phyloP scores from a whole-genome alignment of 2,329 filamentous ascomycete genomes.

The Exophiala oligosperma region DNA sequence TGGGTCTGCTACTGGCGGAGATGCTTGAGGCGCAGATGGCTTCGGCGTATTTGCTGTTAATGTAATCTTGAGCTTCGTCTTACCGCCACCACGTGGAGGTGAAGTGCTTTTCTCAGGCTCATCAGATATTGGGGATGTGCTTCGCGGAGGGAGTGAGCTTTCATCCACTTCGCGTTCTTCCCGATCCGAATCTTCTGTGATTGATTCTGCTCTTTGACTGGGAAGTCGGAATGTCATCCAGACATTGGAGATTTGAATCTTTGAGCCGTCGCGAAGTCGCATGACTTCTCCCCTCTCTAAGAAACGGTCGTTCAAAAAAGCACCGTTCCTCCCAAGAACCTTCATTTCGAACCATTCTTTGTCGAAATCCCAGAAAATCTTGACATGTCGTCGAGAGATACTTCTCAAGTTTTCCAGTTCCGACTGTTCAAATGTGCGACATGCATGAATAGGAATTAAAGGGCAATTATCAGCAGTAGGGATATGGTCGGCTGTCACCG shows the following conservation, averaged over 20 bases:
- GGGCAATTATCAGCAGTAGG: constrained; percentile 29
- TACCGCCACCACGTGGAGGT: constrained; percentile 10
- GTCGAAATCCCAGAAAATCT: constrained; percentile 61
- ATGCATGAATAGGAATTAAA: constrained; percentile 59
- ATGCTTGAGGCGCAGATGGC: background rate
- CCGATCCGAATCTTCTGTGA: constrained; percentile 24
- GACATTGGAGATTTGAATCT: constrained; percentile 53
- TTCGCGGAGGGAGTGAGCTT: constrained; percentile 7
- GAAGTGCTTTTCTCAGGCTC: constrained; percentile 20
- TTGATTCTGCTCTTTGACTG: constrained; percentile 14
- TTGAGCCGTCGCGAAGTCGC: constrained; percentile 57
- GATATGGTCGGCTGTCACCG: constrained; percentile 31
- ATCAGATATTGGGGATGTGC: constrained; percentile 16
- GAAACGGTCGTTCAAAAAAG: constrained; percentile 55
- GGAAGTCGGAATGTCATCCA: constrained; percentile 28
- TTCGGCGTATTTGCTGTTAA: constrained; percentile 10
- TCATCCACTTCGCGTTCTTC: constrained; percentile 13
- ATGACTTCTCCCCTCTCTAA: constrained; percentile 48
- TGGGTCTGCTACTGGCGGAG: constrained; percentile 4
- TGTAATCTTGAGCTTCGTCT: constrained; percentile 22
- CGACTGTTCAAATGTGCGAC: constrained; percentile 41
- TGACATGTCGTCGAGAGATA: constrained; percentile 63
- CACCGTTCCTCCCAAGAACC: constrained; percentile 60
- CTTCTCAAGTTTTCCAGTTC: constrained; percentile 51
- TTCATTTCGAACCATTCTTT: constrained; percentile 58